Evolutionary conservation across 1,139 yeast genomes (phyloP), one percentile per base, ranked within the genome.

Genomic region (Scheffersomyces titani): DNA sequence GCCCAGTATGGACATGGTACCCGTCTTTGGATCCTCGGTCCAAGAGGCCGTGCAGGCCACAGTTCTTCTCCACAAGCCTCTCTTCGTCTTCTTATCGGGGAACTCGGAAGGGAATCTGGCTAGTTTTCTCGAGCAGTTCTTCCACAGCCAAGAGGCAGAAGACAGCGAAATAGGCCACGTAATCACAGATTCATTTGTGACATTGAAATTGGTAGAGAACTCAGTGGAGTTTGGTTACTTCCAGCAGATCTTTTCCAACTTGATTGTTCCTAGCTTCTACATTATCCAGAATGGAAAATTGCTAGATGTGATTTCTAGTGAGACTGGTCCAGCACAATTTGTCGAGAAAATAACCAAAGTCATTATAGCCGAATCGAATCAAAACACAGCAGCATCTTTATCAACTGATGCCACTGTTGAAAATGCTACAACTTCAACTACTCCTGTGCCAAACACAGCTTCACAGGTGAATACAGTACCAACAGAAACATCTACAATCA

Each of bases 181-280:
- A 19, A 59, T 75, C 7, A 52, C 56, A 4, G 51, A 57, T 3
- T 58, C 64, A 4, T 77, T 76, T 46, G 77, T 87, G 2, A 75
- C 82, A 51, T 70, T 88, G 53, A 74, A 76, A 61, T 68, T 88
- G 47, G 56, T 70, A 1, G 74, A 79, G 50, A 80, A 74, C n/a
- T 71, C 86, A 0, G 65, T 66, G 1, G 87, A 87, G 59, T 85
- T 74, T 61, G 68, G 64, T 0, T 75, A 73, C 61, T 86, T 88
- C 62, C 72, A 77, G 50, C 84, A 82, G 60, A 70, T 85, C 16
- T 85, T 84, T 63, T 81, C 81, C 0, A 74, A 76, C 40, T 75
- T 79, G 45, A 65, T 63, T 1, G 72, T 76, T 3, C 90, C 88
- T 13, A 77, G 84, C 61, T 72, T 82, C 58, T 83, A 75, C 69